phyloP scores from a whole-genome alignment of 768 basidiomycete species.

The Pleurotus djamor region DNA sequence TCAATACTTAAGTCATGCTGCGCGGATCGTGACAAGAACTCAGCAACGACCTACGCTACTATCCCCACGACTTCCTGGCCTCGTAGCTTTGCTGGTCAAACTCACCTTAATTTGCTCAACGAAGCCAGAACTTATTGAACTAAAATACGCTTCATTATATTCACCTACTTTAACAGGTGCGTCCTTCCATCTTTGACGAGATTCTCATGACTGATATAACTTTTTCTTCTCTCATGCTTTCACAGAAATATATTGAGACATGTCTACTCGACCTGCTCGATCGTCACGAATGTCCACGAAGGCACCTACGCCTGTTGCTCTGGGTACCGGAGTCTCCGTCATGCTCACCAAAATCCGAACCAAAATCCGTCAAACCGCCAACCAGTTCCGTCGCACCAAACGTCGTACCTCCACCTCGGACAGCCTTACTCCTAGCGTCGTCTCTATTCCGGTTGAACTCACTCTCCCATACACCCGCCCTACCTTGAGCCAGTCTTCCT shows the following conservation, averaged over 20 bases:
- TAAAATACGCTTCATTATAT: neutral
- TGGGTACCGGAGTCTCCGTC: neutral
- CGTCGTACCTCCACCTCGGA: neutral
- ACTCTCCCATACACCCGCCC: too few relatives aligned
- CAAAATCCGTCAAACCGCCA: neutral
- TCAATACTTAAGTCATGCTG: neutral
- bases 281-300: neutral
- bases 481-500: neutral
- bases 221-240: neutral
- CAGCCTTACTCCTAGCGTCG: neutral
- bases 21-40: neutral
- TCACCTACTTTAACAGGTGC: neutral
- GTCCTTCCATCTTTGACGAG: neutral
- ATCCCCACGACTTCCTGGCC: neutral
- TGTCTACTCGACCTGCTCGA: neutral
- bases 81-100: constrained; percentile 6
- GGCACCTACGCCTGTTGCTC: neutral
- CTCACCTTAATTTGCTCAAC: neutral
- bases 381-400: neutral
- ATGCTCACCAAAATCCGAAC: neutral
- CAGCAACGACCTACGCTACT: constrained; percentile 6
- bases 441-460: neutral
- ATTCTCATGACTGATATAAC: neutral
- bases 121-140: neutral
- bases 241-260: neutral